A percentile compares a stretch with the other conserved stretches of the same genome.
These are phyloP conservation scores for Lactarius psammicola DNA, from an alignment of 768 basidiomycete genomes.

Conservation along the genomic window DNA sequence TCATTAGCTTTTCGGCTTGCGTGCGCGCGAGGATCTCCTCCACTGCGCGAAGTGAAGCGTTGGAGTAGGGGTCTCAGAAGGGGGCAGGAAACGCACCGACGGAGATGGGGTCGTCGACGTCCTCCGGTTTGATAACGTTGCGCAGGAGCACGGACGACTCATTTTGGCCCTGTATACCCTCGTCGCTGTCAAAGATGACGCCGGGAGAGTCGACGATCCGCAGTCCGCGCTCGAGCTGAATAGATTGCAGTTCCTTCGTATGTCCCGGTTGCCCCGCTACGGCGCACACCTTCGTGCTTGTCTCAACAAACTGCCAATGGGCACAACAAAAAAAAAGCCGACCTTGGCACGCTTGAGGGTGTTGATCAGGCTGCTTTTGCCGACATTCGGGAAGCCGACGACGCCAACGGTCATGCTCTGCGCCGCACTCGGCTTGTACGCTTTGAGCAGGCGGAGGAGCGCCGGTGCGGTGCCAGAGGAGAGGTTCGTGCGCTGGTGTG, in stretches of 20 bases:
- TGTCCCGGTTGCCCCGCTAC: conserved; percentile 95
- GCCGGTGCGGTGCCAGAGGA: conserved; percentile 74
- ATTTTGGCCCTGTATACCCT: conserved; percentile 43
- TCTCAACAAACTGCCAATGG: background rate
- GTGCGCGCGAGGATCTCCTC: conserved; percentile 84
- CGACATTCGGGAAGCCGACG: conserved; percentile 96
- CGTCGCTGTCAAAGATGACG: conserved; percentile 90
- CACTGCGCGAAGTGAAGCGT: too few species aligned
- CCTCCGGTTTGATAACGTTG: conserved; percentile 89
- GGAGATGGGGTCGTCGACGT: conserved; percentile 85
- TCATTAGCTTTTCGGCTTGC: conserved; percentile 64
- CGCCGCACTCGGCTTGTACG: conserved; percentile 63
- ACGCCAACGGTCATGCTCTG: conserved; percentile 84
- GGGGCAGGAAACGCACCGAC: conserved; percentile 56
- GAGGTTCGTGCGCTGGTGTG: conserved; percentile 77
- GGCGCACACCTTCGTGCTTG: conserved; percentile 64
- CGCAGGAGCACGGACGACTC: conserved; percentile 67
- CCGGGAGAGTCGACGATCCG: conserved; percentile 95
- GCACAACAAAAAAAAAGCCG: conserved; percentile 12
- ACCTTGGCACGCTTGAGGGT: conserved; percentile 84
- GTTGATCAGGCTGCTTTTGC: conserved; percentile 94
- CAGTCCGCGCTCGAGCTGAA: conserved; percentile 90
- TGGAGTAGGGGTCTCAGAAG: background rate
- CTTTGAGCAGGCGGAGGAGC: conserved; percentile 79
- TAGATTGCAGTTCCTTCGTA: conserved; percentile 86